Conservation (phyloP, 169 alveolate species). For the Plasmodium gonderi region DNA sequence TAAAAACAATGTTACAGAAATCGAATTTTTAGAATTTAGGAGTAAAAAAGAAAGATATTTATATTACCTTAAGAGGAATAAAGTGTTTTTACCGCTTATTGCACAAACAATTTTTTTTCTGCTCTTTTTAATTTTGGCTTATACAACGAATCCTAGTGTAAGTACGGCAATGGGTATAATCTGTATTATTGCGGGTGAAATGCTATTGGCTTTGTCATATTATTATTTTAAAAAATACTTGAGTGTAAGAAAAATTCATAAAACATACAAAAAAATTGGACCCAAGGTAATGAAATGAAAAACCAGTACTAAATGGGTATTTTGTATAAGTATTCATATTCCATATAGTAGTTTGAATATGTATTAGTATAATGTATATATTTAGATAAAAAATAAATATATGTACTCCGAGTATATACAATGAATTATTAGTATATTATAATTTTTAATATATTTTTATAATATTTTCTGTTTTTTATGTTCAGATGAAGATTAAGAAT, state of each 20-base stretch:
- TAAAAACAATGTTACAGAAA: background rate
- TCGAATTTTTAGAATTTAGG: background rate
- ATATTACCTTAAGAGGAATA: background rate
- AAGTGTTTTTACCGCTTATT: background rate
- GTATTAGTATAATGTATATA: background rate
- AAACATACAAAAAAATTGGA: background rate
- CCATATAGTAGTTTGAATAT: background rate
- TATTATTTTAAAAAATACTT: background rate
- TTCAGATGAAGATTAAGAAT: too few species aligned
- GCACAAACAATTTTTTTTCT: background rate
- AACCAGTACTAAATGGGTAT: background rate
- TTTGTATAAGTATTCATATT: background rate
- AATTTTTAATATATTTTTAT: too few species aligned
- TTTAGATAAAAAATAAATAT: background rate
- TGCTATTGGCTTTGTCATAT: background rate
- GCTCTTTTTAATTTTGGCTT: background rate
- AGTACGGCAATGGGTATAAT: background rate
- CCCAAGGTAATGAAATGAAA: background rate
- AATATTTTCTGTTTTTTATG: too few species aligned
- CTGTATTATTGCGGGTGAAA: background rate
- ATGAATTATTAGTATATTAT: too few species aligned
- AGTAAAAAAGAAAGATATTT: background rate
- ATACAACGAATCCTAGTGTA: background rate
- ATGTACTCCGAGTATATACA: too few species aligned
- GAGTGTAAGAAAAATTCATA: background rate